Evolutionary conservation across 148 eudicot genomes (phyloP), one percentile per base, ranked within the genome.

Genomic region (Vaccinium myrtillus): DNA sequence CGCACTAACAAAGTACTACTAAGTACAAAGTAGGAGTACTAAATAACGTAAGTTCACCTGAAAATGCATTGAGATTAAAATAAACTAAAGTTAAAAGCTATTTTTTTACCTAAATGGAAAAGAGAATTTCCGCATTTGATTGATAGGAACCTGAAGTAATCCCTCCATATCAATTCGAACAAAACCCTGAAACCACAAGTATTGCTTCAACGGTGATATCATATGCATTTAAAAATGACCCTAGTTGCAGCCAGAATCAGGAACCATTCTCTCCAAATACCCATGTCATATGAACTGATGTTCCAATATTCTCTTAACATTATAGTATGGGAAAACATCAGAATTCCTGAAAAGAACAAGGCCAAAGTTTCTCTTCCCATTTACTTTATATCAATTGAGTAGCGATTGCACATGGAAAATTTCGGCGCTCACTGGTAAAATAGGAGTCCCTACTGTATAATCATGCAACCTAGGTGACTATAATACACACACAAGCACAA

Each of bases 101-200:
- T 8, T 39, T 4, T 23, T 53, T 70, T 94, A 96, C 99, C 99
- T 83, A 80, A 76, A 83, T 92, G 94, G 81, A 96, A 96, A 23
- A 96, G 86, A 39, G 94, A 91, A 86, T 94, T 96, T 61, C 97
- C 92, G 49, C 77, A 91, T 90, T 94, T 96, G 86, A 96, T 90
- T 53, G 99, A 94, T 39, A 96, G 85, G 86, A 96, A 96, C 87
- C 97, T 87, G 90, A 96, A 96, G 92, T 96, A 96, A 89, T 96
- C 98, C 84, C 99, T 92, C 99, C 99, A 96, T 87, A 96, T 90
- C 87, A 96, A 82, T 82, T 96, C 99, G 69, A 96, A 96, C 89
- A 96, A 86, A 51, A 96, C 94, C 99, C 99, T 96, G 97, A 76
- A 88, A 90, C 59, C 81, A 85, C 67, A 53, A 50, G 15, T 27